Evolutionary conservation across 1,139 yeast species (phyloP).

Genomic region (Diutina pseudorugosa): DNA sequence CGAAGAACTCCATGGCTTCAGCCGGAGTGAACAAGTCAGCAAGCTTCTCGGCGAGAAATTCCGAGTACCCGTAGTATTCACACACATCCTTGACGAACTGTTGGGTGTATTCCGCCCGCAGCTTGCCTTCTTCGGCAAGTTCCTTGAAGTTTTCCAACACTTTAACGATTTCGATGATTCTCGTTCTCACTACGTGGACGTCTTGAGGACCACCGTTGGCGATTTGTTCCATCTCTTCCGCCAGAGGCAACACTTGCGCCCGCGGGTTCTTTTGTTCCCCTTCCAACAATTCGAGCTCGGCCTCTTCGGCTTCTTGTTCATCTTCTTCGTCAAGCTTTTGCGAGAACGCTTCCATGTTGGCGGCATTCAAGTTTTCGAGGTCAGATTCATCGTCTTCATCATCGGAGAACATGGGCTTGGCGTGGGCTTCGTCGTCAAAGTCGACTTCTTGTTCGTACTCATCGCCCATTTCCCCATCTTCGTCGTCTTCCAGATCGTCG

Average conservation of each 20-base stretch:
- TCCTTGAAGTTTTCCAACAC: constrained; percentile 88
- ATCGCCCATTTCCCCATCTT: constrained; percentile 28
- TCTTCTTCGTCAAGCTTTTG: constrained; percentile 61
- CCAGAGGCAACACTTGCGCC: constrained; percentile 56
- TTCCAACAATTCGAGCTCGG: constrained; percentile 60
- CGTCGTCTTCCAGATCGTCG: constrained; percentile 56
- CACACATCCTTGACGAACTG: constrained; percentile 77
- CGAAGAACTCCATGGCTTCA: constrained; percentile 96
- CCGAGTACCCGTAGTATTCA: constrained; percentile 94
- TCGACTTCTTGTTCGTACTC: constrained; percentile 30
- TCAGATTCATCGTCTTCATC: constrained; percentile 65
- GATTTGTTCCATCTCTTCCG: constrained; percentile 33
- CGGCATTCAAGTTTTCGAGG: constrained; percentile 67
- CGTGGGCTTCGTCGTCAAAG: constrained; percentile 45
- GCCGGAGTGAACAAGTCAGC: constrained; percentile 85
- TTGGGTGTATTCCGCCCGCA: constrained; percentile 69
- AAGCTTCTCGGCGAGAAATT: constrained; percentile 83
- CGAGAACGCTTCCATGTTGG: constrained; percentile 78
- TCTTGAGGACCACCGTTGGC: constrained; percentile 50
- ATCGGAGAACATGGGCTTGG: constrained; percentile 77
- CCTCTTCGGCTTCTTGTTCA: constrained; percentile 62
- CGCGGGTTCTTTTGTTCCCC: constrained; percentile 49
- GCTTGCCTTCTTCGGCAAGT: constrained; percentile 74
- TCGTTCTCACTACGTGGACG: constrained; percentile 71
- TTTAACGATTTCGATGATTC: constrained; percentile 91